phyloP scores from a whole-genome alignment of 164 flowering plant species.

The Sedum album region DNA sequence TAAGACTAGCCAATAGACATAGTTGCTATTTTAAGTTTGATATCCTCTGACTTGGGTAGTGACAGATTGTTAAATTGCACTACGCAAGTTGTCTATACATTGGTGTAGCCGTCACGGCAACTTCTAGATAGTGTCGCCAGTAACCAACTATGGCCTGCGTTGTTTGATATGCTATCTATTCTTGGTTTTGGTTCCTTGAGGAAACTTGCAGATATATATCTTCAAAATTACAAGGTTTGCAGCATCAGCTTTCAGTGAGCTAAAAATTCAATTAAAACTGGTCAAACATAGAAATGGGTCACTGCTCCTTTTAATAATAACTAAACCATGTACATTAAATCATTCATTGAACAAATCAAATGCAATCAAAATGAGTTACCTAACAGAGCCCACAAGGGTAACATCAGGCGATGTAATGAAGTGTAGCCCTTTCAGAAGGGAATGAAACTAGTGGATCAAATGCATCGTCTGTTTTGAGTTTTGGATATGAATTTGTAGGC shows the following conservation, averaged over 20 bases:
- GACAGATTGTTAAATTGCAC: slow-evolving; percentile 1
- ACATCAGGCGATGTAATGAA: no score
- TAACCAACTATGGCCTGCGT: not conserved
- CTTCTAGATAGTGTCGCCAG: not conserved
- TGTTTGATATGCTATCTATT: not conserved
- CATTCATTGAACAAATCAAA: not conserved
- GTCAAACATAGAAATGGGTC: no score
- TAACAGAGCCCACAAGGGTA: no score
- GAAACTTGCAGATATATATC: not conserved
- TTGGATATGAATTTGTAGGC: not conserved
- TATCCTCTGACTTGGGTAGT: not conserved
- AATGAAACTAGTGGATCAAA: not conserved
- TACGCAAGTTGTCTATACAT: not conserved
- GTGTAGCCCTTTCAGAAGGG: not conserved
- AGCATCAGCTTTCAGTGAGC: not conserved
- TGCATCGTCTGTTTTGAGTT: not conserved
- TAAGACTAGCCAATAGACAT: not conserved
- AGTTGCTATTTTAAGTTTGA: not conserved
- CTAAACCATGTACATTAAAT: no score
- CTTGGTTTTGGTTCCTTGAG: not conserved
- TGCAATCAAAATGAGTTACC: not conserved
- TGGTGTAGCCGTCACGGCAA: slow-evolving; percentile 6
- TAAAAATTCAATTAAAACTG: no score
- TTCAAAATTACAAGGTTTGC: not conserved
- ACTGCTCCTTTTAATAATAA: no score